Evolutionary conservation across 202 grass and related monocot species (phyloP), one percentile per base, ranked within the genome.

Genomic region (Bolboschoenoplectus hybrid): DNA sequence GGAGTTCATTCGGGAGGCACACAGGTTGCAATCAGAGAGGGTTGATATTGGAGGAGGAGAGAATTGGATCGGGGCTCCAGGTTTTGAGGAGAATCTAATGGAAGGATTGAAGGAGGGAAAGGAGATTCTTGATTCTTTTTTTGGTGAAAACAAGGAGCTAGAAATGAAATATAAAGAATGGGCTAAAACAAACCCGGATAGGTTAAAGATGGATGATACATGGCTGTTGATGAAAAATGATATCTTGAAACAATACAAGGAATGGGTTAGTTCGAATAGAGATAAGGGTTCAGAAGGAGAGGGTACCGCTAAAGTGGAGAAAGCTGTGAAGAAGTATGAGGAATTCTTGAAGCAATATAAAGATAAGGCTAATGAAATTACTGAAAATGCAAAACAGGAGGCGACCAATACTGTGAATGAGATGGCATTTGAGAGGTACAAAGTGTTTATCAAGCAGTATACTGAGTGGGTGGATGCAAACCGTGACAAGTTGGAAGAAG

Each of bases 391-490:
- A 57, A 88, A 91, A 68, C 80, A 85, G 64, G 92, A 91, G 86
- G 86, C 88, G 41, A 85, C 84, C 86, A 86, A 96, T 35, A 85
- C 39, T 32, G 88, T 91, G 9, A 40, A 91, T 55, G 90, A 88
- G 86, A 46, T 93, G 84, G 67, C 57, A 62, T 63, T 96, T 14
- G 86, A 94, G 10, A 89, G 96, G 85, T 98, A 95, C 72, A 90
- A 92, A 78, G 84, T 95, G 76, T 98, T 98, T 84, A 40, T 98
- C 71, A 95, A 92, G 91, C 96, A 95, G 84, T 98, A 98, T 83
- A 94, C 89, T 85, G 93, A 98, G 76, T 98, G 95, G 95, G 95
- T 89, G 51, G 93, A 91, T 17, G 93, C 96, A 17, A 98, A 98
- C 53, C 79, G 91, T 3, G 87, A 91, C 67, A 88, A 88, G 50